A percentile compares a stretch with the other conserved stretches of the same genome.
These are phyloP conservation scores for Trypanosoma boissoni DNA, from an alignment of 208 protist genomes.

Conservation along the genomic window DNA sequence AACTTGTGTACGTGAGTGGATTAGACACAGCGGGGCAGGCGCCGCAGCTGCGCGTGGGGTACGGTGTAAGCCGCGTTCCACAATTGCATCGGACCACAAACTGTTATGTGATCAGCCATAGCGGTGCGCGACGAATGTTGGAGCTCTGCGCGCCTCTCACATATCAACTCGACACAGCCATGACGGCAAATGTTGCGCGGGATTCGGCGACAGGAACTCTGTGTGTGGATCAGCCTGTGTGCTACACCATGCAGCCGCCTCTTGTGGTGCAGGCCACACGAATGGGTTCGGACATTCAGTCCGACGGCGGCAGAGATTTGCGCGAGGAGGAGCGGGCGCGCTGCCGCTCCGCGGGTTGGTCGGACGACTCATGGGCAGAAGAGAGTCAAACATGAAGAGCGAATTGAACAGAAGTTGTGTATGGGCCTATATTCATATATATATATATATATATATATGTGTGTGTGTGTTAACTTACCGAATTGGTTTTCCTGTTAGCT, in stretches of 20 bases:
- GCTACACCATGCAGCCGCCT: constrained; percentile 84
- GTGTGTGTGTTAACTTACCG: background rate
- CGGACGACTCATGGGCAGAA: no score
- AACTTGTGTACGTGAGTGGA: constrained; percentile 81
- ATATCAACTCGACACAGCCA: constrained; percentile 84
- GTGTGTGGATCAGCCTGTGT: constrained; percentile 51
- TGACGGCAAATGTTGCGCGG: constrained; percentile 59
- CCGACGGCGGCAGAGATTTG: constrained; percentile 16
- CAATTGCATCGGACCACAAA: constrained; percentile 86
- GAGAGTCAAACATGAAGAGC: background rate
- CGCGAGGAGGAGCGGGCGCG: constrained; percentile 22
- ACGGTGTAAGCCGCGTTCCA: constrained; percentile 63
- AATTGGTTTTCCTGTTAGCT: background rate
- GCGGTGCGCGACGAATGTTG: constrained; percentile 59
- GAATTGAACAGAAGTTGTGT: background rate
- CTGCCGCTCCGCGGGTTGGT: constrained; percentile 30
- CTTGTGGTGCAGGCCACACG: constrained; percentile 56
- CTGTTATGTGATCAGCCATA: constrained; percentile 64
- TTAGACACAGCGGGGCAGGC: constrained; percentile 72
- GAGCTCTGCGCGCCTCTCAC: constrained; percentile 61
- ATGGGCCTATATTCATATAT: no score
- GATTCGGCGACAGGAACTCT: constrained; percentile 15
- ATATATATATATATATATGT: no score
- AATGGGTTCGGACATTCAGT: constrained; percentile 82
- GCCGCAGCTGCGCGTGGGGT: constrained; percentile 21